phyloP scores from a whole-genome alignment of 2,329 filamentous ascomycete species.

The Pyrenochaeta sp. region DNA sequence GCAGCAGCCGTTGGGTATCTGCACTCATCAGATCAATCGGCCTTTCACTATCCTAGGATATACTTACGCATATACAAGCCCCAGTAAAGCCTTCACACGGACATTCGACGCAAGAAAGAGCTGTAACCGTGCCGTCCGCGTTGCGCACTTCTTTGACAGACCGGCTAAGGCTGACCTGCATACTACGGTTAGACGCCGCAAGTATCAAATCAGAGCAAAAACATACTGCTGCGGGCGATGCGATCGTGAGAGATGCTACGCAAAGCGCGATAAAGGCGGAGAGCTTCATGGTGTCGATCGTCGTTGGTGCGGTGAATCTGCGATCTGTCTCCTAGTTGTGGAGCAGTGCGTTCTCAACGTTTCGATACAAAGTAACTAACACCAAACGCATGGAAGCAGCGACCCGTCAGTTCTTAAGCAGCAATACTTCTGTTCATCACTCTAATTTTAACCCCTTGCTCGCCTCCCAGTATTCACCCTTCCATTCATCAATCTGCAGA shows the following conservation, averaged over 20 bases:
- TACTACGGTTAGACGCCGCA: not conserved
- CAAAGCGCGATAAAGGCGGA: conserved; percentile 29
- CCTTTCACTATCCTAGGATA: not conserved
- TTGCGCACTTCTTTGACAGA: conserved; percentile 25
- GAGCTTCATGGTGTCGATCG: conserved; percentile 34
- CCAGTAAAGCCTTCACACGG: conserved; percentile 31
- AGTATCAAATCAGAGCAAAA: not conserved
- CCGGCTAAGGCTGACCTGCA: conserved; percentile 33
- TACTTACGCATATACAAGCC: conserved; percentile 38
- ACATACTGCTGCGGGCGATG: conserved; percentile 37
- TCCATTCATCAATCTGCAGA: conserved; percentile 18
- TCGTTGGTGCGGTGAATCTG: not conserved
- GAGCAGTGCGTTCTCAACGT: not conserved
- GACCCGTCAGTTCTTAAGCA: conserved; percentile 18
- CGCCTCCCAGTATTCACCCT: conserved; percentile 7
- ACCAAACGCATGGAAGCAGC: conserved; percentile 1
- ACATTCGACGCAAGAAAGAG: conserved; percentile 33
- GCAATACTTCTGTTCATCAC: conserved; percentile 22
- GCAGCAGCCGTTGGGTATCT: conserved; percentile 44
- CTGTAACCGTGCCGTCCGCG: conserved; percentile 14
- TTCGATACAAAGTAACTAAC: not conserved
- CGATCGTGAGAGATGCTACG: conserved; percentile 27
- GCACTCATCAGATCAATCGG: not conserved
- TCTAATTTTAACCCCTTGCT: conserved; percentile 20
- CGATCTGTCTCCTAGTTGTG: not conserved